These are phyloP conservation scores for Phytopythium chamaehyphon DNA, from an alignment of 352 stramenopile genomes.

Conservation along the genomic window DNA sequence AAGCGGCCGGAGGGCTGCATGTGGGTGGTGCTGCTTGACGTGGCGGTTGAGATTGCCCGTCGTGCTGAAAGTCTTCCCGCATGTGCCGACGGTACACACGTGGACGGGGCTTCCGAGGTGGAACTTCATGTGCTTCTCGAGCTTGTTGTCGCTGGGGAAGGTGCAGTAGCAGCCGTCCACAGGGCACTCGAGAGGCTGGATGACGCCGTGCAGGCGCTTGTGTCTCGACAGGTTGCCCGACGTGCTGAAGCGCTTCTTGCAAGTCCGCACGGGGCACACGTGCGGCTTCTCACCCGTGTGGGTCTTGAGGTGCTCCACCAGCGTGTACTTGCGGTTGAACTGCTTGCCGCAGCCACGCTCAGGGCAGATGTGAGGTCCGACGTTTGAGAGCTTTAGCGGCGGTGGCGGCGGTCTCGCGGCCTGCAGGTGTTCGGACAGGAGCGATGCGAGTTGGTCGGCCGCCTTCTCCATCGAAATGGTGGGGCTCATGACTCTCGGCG, in stretches of 20 bases:
- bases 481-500: background rate
- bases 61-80: conserved; percentile 32
- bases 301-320: conserved; percentile 36
- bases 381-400: background rate
- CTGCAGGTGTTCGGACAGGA: conserved; percentile 1
- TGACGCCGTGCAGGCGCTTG: conserved; percentile 25
- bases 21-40: conserved; percentile 32
- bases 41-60: conserved; percentile 31
- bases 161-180: conserved; percentile 14
- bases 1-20: conserved; percentile 18
- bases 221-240: conserved; percentile 36
- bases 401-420: background rate
- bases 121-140: conserved; percentile 33
- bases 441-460: conserved; percentile 5
- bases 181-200: conserved; percentile 17
- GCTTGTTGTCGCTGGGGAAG: conserved; percentile 17
- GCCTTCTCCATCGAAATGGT: conserved; percentile 4
- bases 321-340: conserved; percentile 32
- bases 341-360: conserved; percentile 17
- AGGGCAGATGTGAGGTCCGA: conserved; percentile 14
- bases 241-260: conserved; percentile 41
- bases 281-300: conserved; percentile 26
- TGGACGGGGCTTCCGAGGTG: conserved; percentile 21
- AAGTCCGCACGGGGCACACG: conserved; percentile 22
- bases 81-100: conserved; percentile 15